These are phyloP conservation scores for Malus hybrid DNA, from an alignment of 331 rosid genomes.

Conservation along the genomic window DNA sequence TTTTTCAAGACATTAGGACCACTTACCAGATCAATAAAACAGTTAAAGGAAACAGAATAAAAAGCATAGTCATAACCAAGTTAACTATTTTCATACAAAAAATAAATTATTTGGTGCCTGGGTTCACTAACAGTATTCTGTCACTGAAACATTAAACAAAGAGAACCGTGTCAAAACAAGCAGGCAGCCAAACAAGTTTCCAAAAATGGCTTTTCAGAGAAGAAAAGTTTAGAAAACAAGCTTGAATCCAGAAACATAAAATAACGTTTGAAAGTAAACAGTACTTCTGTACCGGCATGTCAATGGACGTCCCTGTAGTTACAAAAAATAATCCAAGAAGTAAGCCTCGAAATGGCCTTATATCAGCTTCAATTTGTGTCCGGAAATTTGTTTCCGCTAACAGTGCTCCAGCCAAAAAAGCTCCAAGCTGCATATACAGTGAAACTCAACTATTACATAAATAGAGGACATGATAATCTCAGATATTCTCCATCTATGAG, in stretches of 20 bases:
- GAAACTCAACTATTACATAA: not conserved
- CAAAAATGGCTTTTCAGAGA: not conserved
- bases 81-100: not conserved
- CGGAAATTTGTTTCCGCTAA: constrained; percentile 98
- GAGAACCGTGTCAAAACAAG: not conserved
- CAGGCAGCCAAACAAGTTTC: not conserved
- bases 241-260: not conserved
- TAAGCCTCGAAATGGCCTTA: constrained; percentile 96
- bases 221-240: not conserved
- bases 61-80: not conserved
- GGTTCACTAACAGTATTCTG: too few relatives aligned
- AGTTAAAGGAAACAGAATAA: not conserved
- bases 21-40: not conserved
- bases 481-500: not conserved
- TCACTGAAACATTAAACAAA: not conserved
- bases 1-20: not conserved
- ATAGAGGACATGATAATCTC: not conserved
- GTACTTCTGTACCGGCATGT: constrained; percentile 57
- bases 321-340: constrained; percentile 91
- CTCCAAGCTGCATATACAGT: constrained; percentile 80
- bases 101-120: not conserved
- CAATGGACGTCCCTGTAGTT: constrained; percentile 88
- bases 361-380: constrained; percentile 99
- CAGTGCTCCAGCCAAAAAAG: constrained; percentile 95
- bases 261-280: not conserved